Evolutionary conservation across 2,329 filamentous ascomycete species (phyloP).

Genomic region (Plenodomus tracheiphilus): DNA sequence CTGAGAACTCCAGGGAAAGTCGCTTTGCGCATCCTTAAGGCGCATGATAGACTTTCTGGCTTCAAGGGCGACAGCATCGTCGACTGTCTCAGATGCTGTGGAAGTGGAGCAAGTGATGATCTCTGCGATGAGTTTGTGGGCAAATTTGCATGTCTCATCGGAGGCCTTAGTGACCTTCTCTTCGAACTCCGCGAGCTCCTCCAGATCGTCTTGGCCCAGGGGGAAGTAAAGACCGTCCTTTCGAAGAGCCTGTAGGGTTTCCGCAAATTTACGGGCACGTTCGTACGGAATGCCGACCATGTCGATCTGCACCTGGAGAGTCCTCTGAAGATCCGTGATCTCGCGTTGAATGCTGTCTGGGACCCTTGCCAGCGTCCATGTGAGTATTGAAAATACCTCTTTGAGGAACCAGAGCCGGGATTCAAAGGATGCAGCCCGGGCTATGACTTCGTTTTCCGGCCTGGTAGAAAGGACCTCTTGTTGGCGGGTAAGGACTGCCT

Average conservation of each 20-base stretch:
- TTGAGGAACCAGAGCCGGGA: slow-evolving; percentile 26
- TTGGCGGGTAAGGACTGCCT: slow-evolving; percentile 18
- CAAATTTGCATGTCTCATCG: slow-evolving; percentile 14
- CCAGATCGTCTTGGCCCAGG: slow-evolving; percentile 20
- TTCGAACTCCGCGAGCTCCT: slow-evolving; percentile 25
- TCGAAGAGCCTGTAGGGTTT: slow-evolving; percentile 24
- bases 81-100: background rate
- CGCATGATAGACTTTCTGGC: slow-evolving; percentile 5
- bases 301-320: slow-evolving; percentile 18
- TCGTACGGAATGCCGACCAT: slow-evolving; percentile 18
- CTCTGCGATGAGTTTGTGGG: slow-evolving; percentile 15
- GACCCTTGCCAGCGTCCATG: slow-evolving; percentile 12
- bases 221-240: slow-evolving; percentile 33
- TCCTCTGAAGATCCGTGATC: slow-evolving; percentile 48
- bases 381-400: slow-evolving; percentile 20
- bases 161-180: slow-evolving; percentile 19
- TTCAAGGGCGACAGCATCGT: slow-evolving; percentile 5
- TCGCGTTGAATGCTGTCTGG: slow-evolving; percentile 5
- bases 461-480: slow-evolving; percentile 17
- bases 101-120: slow-evolving; percentile 9
- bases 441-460: slow-evolving; percentile 32
- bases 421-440: slow-evolving; percentile 22
- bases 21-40: background rate
- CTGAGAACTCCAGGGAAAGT: slow-evolving; percentile 4
- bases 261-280: slow-evolving; percentile 24